A percentile compares a stretch with the other conserved stretches of the same genome.
Conservation (phyloP, 441 rosid genomes). For the Flueggea neowawraea region DNA sequence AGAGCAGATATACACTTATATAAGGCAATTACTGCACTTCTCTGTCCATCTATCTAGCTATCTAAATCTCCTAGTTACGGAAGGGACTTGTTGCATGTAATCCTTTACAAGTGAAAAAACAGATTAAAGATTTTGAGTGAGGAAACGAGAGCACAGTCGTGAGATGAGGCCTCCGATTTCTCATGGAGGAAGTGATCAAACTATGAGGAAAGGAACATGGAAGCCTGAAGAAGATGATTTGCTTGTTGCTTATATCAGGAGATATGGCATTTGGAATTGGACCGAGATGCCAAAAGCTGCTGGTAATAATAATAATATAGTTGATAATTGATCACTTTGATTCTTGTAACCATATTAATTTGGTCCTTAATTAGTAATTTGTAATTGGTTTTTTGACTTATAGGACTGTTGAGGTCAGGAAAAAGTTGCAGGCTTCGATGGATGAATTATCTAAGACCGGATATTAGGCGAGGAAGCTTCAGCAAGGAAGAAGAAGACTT, state of each 20-base stretch:
- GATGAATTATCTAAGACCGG: constrained; percentile 44
- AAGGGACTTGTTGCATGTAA: no score
- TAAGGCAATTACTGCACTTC: no score
- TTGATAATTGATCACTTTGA: no score
- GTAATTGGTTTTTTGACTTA: neutral
- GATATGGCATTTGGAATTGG: constrained; percentile 47
- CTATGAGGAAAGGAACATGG: constrained; percentile 28
- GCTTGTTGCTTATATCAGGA: constrained; percentile 28
- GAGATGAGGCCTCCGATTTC: neutral
- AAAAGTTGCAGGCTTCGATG: constrained; percentile 53
- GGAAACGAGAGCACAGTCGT: no score
- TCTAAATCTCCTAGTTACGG: no score
- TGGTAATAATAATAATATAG: constrained; percentile 14
- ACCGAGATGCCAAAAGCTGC: constrained; percentile 35
- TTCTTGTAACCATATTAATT: no score
- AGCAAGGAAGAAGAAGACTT: constrained; percentile 34
- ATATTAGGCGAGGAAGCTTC: constrained; percentile 30
- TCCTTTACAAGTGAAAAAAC: no score
- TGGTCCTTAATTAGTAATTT: no score
- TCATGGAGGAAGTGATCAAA: neutral
- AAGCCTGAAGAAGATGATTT: constrained; percentile 33
- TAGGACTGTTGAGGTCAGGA: constrained; percentile 39
- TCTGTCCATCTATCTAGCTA: no score
- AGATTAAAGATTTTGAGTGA: no score
- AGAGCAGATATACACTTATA: no score